A percentile compares a stretch with the other conserved stretches of the same genome.
These are phyloP conservation scores for Plasmodium relictum DNA, from an alignment of 169 alveolate genomes.

Conservation along the genomic window DNA sequence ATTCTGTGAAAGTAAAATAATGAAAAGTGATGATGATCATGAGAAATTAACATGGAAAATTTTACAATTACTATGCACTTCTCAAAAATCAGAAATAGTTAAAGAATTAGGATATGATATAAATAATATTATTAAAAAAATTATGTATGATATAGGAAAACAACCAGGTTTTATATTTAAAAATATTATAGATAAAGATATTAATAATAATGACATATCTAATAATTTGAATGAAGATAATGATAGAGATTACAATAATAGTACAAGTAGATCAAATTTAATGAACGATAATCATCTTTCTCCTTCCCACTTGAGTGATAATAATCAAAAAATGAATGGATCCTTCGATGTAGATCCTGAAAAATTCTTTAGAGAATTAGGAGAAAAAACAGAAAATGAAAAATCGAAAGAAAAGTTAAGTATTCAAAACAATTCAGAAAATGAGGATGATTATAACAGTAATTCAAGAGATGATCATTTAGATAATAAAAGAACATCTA, in stretches of 20 bases:
- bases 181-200: not conserved
- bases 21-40: slow-evolving; percentile 56
- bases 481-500: not conserved
- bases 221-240: not conserved
- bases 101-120: slow-evolving; percentile 73
- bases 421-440: not conserved
- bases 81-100: slow-evolving; percentile 62
- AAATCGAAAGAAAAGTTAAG: slow-evolving; percentile 11
- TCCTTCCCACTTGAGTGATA: not conserved
- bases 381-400: slow-evolving; percentile 74
- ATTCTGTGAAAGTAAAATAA: slow-evolving; percentile 62
- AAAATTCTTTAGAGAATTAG: slow-evolving; percentile 83
- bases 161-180: slow-evolving; percentile 76
- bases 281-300: not conserved
- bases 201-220: not conserved
- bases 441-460: not conserved
- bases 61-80: slow-evolving; percentile 47
- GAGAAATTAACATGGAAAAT: slow-evolving; percentile 75
- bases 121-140: slow-evolving; percentile 17
- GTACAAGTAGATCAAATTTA: not conserved
- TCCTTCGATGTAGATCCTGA: slow-evolving; percentile 80
- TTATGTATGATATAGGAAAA: slow-evolving; percentile 25
- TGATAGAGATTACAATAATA: not conserved
- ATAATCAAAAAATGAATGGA: not conserved
- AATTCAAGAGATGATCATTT: not conserved